phyloP scores from a whole-genome alignment of 106 monocot genomes.

The Dendrobium chrysotoxum region DNA sequence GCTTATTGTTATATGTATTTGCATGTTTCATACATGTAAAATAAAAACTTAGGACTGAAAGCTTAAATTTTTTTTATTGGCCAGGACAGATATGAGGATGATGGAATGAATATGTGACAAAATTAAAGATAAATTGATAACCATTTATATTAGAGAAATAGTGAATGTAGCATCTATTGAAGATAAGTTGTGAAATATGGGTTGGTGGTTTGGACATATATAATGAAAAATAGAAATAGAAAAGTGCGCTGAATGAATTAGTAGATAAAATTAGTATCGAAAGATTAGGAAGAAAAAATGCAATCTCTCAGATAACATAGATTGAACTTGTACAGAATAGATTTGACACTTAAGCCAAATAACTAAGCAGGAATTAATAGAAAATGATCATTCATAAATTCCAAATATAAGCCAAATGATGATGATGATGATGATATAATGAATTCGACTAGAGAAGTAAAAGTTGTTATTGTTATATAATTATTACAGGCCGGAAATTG shows the following conservation, averaged over 20 bases:
- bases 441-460: no score
- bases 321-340: neutral
- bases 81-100: neutral
- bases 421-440: no score
- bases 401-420: neutral
- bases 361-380: no score
- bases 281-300: neutral
- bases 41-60: neutral
- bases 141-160: no score
- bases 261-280: neutral
- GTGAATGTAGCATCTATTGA: no score
- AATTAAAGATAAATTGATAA: no score
- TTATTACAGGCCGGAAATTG: no score
- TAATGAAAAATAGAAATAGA: neutral
- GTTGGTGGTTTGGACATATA: neutral
- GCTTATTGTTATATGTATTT: neutral
- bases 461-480: no score
- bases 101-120: neutral
- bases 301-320: neutral
- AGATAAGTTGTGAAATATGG: no score
- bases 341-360: no score
- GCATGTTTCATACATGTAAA: neutral
- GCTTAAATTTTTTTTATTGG: no score
- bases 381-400: neutral
- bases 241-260: neutral